phyloP scores from a whole-genome alignment of 2,329 filamentous ascomycete genomes.

The Diaporthe sp. region DNA sequence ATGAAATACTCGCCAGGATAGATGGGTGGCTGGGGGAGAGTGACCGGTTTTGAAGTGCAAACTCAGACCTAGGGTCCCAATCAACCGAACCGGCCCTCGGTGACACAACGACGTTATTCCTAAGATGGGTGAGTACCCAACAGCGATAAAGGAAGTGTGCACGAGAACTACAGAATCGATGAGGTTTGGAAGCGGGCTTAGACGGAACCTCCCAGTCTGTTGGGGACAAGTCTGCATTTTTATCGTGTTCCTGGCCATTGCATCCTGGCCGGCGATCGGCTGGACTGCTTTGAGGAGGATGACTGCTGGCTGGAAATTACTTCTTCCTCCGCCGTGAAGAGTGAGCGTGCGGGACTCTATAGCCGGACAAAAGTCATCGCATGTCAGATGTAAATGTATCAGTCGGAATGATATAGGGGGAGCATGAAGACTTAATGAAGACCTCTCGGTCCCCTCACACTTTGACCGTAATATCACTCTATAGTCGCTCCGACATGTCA shows the following conservation, averaged over 20 bases:
- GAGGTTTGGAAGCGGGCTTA: slow-evolving; percentile 16
- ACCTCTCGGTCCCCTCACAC: background rate
- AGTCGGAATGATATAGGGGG: background rate
- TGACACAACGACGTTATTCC: background rate
- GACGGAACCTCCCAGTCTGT: background rate
- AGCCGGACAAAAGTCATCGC: background rate
- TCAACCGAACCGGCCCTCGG: too few relatives aligned
- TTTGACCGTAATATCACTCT: background rate
- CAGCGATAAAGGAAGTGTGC: slow-evolving; percentile 30
- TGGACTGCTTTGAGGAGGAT: background rate
- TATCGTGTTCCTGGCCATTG: background rate
- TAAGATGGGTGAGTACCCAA: background rate
- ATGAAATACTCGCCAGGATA: background rate
- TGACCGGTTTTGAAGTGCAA: background rate
- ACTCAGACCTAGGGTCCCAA: background rate
- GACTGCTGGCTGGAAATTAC: background rate
- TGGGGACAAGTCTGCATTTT: background rate
- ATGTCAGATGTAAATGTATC: background rate
- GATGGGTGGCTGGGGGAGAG: background rate
- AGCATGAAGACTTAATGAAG: background rate
- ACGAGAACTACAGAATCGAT: slow-evolving; percentile 43
- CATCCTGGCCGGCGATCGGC: background rate
- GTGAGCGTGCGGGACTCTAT: background rate
- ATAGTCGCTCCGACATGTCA: background rate
- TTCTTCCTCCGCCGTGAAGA: background rate